These are phyloP conservation scores for Cyclotella kingstonii DNA, from an alignment of 108 stramenopile genomes.

Conservation along the genomic window DNA sequence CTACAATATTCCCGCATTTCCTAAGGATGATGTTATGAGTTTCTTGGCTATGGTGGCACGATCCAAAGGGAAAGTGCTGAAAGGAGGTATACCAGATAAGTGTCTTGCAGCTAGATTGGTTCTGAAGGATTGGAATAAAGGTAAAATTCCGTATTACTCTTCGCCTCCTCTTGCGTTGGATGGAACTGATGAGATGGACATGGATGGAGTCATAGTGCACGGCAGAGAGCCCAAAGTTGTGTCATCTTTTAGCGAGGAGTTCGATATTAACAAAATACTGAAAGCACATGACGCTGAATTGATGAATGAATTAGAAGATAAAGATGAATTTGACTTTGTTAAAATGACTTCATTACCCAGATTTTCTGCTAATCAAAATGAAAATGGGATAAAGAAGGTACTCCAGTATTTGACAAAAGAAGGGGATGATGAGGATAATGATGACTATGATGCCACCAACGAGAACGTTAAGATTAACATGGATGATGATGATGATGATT, in stretches of 20 bases:
- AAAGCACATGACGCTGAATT: slow-evolving; percentile 62
- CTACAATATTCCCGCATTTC: slow-evolving; percentile 93
- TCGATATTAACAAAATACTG: slow-evolving; percentile 67
- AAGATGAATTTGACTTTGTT: slow-evolving; percentile 90
- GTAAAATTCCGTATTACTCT: slow-evolving; percentile 93
- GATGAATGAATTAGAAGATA: slow-evolving; percentile 70
- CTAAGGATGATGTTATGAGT: slow-evolving; percentile 63
- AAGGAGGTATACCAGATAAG: slow-evolving; percentile 96
- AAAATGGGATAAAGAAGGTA: slow-evolving; percentile 31
- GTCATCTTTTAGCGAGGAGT: slow-evolving; percentile 64
- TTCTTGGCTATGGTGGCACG: slow-evolving; percentile 96
- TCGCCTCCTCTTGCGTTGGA: too few relatives aligned
- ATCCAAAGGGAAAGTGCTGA: slow-evolving; percentile 86
- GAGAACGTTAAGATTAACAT: slow-evolving; percentile 45
- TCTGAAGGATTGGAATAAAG: slow-evolving; percentile 96
- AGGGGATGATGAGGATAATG: slow-evolving; percentile 41
- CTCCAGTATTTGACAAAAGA: slow-evolving; percentile 47
- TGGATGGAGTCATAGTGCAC: slow-evolving; percentile 17
- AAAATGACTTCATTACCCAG: slow-evolving; percentile 41
- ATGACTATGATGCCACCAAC: slow-evolving; percentile 31
- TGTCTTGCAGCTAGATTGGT: slow-evolving; percentile 88
- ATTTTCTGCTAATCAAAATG: slow-evolving; percentile 11
- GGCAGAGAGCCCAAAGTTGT: slow-evolving; percentile 61
- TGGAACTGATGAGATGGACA: slow-evolving; percentile 8
- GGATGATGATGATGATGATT: slow-evolving; percentile 53